phyloP scores from a whole-genome alignment of 202 grass and related monocot genomes.

The Alloteropsis angusta region DNA sequence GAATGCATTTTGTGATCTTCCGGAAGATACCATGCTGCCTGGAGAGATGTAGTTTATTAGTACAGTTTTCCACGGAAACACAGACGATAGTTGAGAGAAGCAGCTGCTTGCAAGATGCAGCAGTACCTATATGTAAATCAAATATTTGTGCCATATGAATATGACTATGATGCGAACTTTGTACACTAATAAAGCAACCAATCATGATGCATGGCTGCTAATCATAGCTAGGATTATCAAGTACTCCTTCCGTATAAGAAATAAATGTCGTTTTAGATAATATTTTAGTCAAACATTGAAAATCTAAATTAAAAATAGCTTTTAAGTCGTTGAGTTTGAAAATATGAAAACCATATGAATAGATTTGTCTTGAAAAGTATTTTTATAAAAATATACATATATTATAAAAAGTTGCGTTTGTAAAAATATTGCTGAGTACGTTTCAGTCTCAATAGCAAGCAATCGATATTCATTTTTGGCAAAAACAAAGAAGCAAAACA shows the following conservation, averaged over 20 bases:
- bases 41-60: slow-evolving; percentile 47
- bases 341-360: too few species aligned
- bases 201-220: neutral
- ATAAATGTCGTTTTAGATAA: too few species aligned
- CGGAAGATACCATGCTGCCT: slow-evolving; percentile 89
- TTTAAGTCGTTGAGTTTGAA: too few species aligned
- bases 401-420: too few species aligned
- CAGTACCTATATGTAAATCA: slow-evolving; percentile 3
- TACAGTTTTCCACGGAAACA: neutral
- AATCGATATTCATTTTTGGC: neutral
- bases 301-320: too few species aligned
- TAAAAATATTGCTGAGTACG: too few species aligned
- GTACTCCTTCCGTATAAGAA: too few species aligned
- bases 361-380: too few species aligned
- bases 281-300: too few species aligned
- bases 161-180: neutral
- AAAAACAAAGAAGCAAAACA: neutral
- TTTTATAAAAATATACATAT: too few species aligned
- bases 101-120: slow-evolving; percentile 11
- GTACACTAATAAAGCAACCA: neutral
- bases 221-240: neutral
- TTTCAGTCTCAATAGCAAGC: neutral
- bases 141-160: neutral
- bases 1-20: slow-evolving; percentile 77
- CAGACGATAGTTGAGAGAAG: neutral